Evolutionary conservation across 768 basidiomycete species (phyloP), one percentile per base, ranked within the genome.

Genomic region (Mycena olivaceomarginata): DNA sequence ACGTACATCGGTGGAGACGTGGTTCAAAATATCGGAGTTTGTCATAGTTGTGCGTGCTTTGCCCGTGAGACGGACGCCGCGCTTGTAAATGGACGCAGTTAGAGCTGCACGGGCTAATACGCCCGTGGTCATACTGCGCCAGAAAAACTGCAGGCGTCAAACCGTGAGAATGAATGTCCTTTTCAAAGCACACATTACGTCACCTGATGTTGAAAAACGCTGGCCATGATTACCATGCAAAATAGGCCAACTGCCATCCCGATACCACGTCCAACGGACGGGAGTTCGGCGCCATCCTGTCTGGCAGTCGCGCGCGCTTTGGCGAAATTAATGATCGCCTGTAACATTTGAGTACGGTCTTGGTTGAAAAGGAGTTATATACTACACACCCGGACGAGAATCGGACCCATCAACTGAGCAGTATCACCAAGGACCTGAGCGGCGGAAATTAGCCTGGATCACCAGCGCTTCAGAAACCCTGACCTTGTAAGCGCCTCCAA

Each of bases 61-160:
- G 7, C 92, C 92, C 1, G 93, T 92, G 40, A 97, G 86, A 45
- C 86, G 85, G 46, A 96, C 89, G 5, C 92, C 91, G 65, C 94
- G 92, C 78, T 93, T 91, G 85, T 95, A 96, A 25, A 96, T 90
- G 0, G 92, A 91, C 56, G 90, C 90, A 66, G 94, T 95, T 39
- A 96, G 87, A 13, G 94, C 91, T 0, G 91, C 91, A 72, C 95
- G 89, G 0, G 91, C 89, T 37, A 95, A 85, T 4, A 94, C 90
- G 37, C 95, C 95, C 0, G 92, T 91, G 37, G 87, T 85, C 91
- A 94, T 94, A 6, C 92, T 92, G 57, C 92, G 88, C 89, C 92
- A 93, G 87, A 95, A 95, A 85, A 93, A 95, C 89, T 93, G 74
- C 37, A 70, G 76, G 43, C 13, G 57, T 67, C 68, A 59, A 60